Percentiles rank a stretch among this genome's conserved stretches.
Evolutionary conservation across 805 yeast genomes (phyloP).

Genomic region (Saccharomycopsis microspora): DNA sequence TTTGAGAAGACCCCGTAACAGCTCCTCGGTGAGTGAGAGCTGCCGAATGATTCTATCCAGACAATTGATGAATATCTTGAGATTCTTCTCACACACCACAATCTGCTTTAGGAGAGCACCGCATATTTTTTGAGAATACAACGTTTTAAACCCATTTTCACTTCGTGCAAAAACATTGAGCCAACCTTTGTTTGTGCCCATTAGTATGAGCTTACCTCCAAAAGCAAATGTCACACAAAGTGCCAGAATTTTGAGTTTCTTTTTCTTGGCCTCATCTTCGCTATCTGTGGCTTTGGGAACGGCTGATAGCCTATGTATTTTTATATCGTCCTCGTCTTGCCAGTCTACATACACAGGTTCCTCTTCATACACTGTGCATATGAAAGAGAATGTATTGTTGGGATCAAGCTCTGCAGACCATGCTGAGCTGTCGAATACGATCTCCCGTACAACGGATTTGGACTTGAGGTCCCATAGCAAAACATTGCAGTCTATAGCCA

Average conservation of each 20-base stretch:
- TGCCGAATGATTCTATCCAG: slow-evolving; percentile 70
- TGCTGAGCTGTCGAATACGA: slow-evolving; percentile 56
- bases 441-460: slow-evolving; percentile 29
- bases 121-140: slow-evolving; percentile 46
- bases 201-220: slow-evolving; percentile 42
- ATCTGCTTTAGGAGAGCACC: slow-evolving; percentile 63
- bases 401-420: slow-evolving; percentile 62
- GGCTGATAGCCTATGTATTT: slow-evolving; percentile 17
- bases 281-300: background rate
- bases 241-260: slow-evolving; percentile 31
- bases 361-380: slow-evolving; percentile 58
- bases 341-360: slow-evolving; percentile 41
- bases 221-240: slow-evolving; percentile 40
- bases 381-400: slow-evolving; percentile 31
- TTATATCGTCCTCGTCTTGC: slow-evolving; percentile 18
- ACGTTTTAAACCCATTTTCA: slow-evolving; percentile 4
- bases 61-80: slow-evolving; percentile 61
- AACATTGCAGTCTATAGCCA: slow-evolving; percentile 75
- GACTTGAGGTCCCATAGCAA: slow-evolving; percentile 65
- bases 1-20: slow-evolving; percentile 20
- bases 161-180: slow-evolving; percentile 34
- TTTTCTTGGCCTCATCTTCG: slow-evolving; percentile 14
- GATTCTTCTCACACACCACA: slow-evolving; percentile 41
- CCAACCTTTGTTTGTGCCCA: slow-evolving; percentile 79
- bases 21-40: slow-evolving; percentile 32